Evolutionary conservation across 2,329 filamentous ascomycete genomes (phyloP).

Genomic region (Coleophoma crateriformis): DNA sequence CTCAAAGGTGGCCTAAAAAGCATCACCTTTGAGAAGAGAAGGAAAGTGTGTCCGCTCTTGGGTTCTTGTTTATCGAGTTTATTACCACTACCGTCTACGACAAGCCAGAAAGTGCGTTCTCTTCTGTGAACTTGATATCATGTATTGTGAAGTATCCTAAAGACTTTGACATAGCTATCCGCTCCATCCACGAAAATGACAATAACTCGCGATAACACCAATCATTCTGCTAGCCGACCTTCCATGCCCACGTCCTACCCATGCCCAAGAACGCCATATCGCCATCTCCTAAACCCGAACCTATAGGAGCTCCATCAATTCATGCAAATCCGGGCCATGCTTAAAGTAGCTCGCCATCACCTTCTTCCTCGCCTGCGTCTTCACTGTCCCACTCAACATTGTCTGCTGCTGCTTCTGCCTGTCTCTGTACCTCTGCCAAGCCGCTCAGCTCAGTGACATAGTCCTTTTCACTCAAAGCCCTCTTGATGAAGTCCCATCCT

Average conservation of each 20-base stretch:
- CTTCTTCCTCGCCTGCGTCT: slow-evolving; percentile 47
- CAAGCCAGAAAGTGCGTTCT: too few species aligned
- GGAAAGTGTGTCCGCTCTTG: too few species aligned
- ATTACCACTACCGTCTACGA: too few species aligned
- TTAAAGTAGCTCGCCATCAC: slow-evolving; percentile 24
- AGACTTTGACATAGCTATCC: neutral
- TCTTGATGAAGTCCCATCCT: slow-evolving; percentile 73
- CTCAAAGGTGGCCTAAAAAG: too few species aligned
- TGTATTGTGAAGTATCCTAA: neutral
- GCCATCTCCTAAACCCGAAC: too few species aligned
- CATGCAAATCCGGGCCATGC: neutral
- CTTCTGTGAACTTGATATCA: too few species aligned
- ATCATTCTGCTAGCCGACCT: neutral
- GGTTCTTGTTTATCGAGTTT: too few species aligned
- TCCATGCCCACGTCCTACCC: neutral
- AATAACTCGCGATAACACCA: neutral
- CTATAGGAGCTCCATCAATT: neutral
- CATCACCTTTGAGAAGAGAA: too few species aligned
- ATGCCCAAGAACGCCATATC: neutral
- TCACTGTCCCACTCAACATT: slow-evolving; percentile 59
- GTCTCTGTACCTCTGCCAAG: slow-evolving; percentile 63
- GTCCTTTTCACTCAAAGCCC: slow-evolving; percentile 67
- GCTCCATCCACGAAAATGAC: too few species aligned
- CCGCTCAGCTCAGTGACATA: slow-evolving; percentile 76
- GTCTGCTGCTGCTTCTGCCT: slow-evolving; percentile 41